Evolutionary conservation across 805 yeast genomes (phyloP).

Genomic region (Groenewaldozyma salmanticensis): DNA sequence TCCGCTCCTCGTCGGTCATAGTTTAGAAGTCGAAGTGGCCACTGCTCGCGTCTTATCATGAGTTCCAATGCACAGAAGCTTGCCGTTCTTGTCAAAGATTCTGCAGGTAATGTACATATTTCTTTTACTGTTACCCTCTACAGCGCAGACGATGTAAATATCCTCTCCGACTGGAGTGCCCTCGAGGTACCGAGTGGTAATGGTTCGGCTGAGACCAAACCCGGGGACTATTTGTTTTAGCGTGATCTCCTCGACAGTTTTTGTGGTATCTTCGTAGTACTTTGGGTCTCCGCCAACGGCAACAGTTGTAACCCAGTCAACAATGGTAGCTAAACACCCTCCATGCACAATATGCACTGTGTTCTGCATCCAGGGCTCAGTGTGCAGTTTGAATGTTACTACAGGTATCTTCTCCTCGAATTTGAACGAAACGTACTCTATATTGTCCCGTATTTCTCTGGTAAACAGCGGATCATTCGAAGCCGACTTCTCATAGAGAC

Average conservation of each 20-base stretch:
- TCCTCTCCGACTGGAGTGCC: slow-evolving; percentile 21
- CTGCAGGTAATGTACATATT: slow-evolving; percentile 16
- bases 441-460: too few species aligned
- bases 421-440: slow-evolving; percentile 1
- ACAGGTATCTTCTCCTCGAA: slow-evolving; percentile 8
- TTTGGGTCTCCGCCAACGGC: slow-evolving; percentile 18
- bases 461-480: too few species aligned
- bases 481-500: too few species aligned
- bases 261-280: slow-evolving; percentile 16
- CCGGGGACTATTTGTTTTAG: slow-evolving; percentile 6
- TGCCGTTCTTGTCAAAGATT: slow-evolving; percentile 16
- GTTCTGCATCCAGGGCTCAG: slow-evolving; percentile 17
- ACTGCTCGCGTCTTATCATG: too few species aligned
- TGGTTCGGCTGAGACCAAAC: slow-evolving; percentile 22
- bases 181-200: slow-evolving; percentile 21
- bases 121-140: slow-evolving; percentile 21
- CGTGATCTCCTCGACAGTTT: slow-evolving; percentile 13
- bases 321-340: slow-evolving; percentile 25
- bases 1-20: too few species aligned
- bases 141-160: slow-evolving; percentile 15
- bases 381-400: slow-evolving; percentile 17
- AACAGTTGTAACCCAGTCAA: slow-evolving; percentile 19
- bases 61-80: slow-evolving; percentile 16
- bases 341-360: slow-evolving; percentile 24
- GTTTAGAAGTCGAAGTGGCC: too few species aligned